Conservation (phyloP, 2,329 filamentous ascomycete genomes). For the Penicillium griseofulvum region DNA sequence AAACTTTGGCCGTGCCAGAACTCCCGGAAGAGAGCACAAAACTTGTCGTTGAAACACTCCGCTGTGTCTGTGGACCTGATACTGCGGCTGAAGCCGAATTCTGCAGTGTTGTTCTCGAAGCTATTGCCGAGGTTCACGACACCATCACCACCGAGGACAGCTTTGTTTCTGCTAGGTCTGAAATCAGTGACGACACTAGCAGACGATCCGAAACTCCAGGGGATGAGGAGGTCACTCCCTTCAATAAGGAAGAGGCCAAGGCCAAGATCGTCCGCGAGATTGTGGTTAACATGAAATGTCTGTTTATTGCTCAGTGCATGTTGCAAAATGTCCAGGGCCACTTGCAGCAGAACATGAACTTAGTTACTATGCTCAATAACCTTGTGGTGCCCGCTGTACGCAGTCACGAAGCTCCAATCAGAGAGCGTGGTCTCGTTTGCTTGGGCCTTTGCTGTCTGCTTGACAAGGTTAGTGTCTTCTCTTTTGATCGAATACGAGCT, state of each 20-base stretch:
- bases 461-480: constrained; percentile 60
- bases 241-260: constrained; percentile 61
- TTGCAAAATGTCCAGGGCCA: constrained; percentile 86
- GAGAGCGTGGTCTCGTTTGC: constrained; percentile 85
- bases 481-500: background rate
- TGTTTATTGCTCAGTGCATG: constrained; percentile 97
- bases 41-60: constrained; percentile 76
- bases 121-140: constrained; percentile 94
- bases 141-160: constrained; percentile 78
- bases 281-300: constrained; percentile 96
- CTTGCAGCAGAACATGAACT: constrained; percentile 80
- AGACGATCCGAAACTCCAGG: constrained; percentile 43
- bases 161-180: constrained; percentile 90
- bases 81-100: constrained; percentile 52
- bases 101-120: constrained; percentile 68
- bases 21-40: constrained; percentile 91
- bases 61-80: constrained; percentile 70
- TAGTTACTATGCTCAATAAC: constrained; percentile 98
- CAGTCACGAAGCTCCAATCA: constrained; percentile 86
- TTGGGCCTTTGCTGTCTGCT: constrained; percentile 88
- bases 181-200: constrained; percentile 67
- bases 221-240: constrained; percentile 57
- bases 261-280: constrained; percentile 74
- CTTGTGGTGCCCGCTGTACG: constrained; percentile 92
- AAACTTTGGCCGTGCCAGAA: constrained; percentile 79